Percentiles rank a stretch among this genome's conserved stretches.
phyloP scores from a whole-genome alignment of 2,329 filamentous ascomycete genomes.

The Coleophoma crateriformis region DNA sequence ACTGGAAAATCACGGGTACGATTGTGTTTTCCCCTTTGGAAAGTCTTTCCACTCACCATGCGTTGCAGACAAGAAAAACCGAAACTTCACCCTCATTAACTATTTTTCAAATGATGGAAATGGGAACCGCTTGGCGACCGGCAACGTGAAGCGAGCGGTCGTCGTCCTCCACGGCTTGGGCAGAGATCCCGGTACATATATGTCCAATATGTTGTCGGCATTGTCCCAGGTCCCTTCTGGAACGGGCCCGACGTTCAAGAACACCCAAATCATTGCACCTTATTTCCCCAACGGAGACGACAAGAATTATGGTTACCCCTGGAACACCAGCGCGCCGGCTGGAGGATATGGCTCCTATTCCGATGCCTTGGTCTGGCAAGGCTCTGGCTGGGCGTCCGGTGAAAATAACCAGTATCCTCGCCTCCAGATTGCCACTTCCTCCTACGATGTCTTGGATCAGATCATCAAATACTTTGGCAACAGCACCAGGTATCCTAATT shows the following conservation, averaged over 20 bases:
- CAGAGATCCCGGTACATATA: background rate
- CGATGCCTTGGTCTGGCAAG: background rate
- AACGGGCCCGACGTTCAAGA: background rate
- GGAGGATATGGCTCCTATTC: background rate
- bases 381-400: background rate
- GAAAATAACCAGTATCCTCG: background rate
- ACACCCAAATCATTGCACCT: background rate
- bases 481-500: background rate
- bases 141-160: background rate
- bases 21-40: background rate
- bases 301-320: conserved; percentile 27
- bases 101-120: background rate
- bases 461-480: background rate
- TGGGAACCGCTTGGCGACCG: background rate
- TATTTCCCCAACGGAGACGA: conserved; percentile 26
- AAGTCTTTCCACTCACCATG: background rate
- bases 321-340: conserved; percentile 11
- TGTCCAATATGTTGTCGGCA: background rate
- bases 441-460: background rate
- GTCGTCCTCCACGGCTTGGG: background rate
- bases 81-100: background rate
- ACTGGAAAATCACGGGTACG: background rate
- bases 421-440: background rate
- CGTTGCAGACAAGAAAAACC: background rate
- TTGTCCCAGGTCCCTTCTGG: background rate